A percentile compares a stretch with the other conserved stretches of the same genome.
These are phyloP conservation scores for Emergomyces pasteurianus DNA, from an alignment of 2,329 filamentous ascomycete genomes.

Conservation along the genomic window DNA sequence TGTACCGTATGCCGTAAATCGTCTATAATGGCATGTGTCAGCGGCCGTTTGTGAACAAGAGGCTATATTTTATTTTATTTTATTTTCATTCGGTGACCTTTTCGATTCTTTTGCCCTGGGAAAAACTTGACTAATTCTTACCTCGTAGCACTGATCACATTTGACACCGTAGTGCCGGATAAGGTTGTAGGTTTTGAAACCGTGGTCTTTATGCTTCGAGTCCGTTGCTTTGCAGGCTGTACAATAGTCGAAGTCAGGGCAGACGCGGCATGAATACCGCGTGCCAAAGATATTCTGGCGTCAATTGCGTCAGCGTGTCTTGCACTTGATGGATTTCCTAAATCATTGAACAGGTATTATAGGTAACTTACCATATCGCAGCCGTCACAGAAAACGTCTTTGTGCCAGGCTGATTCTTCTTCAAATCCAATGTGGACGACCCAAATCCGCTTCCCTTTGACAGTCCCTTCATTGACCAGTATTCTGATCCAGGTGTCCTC, in stretches of 20 bases:
- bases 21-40: background rate
- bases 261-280: conserved; percentile 1
- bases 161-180: background rate
- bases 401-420: conserved; percentile 3
- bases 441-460: conserved; percentile 2
- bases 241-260: conserved; percentile 4
- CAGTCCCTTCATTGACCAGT: background rate
- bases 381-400: conserved; percentile 1
- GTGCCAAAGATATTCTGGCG: conserved; percentile 2
- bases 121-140: background rate
- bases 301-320: background rate
- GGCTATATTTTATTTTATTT: no score
- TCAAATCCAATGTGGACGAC: conserved; percentile 2
- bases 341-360: background rate
- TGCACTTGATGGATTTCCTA: background rate
- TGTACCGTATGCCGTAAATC: conserved; percentile 3
- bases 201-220: background rate
- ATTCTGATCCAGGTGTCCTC: background rate
- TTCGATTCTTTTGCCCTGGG: background rate
- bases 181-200: background rate
- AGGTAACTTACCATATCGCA: conserved; percentile 1
- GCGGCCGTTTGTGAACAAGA: background rate
- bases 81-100: no score
- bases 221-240: background rate
- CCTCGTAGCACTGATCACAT: background rate